Evolutionary conservation across 345 rosid genomes (phyloP).

Genomic region (Clausena lansium): DNA sequence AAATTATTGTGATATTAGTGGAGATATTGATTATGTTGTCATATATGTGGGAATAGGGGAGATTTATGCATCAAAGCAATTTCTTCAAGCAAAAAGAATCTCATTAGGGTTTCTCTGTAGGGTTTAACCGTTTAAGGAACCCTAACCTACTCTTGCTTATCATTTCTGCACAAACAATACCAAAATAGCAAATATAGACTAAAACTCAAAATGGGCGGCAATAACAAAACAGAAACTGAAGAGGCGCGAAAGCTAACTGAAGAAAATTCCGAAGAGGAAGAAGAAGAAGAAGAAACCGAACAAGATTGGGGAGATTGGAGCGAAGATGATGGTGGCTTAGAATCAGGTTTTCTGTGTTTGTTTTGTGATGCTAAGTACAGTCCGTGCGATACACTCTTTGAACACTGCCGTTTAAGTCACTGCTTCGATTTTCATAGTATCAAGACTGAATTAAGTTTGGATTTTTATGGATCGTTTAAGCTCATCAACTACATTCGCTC

Average conservation of each 20-base stretch:
- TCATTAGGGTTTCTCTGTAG: too few species aligned
- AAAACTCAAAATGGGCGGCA: conserved; percentile 10
- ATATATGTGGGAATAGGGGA: too few species aligned
- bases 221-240: background rate
- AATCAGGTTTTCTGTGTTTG: conserved; percentile 51
- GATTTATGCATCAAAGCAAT: too few species aligned
- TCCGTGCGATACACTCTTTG: conserved; percentile 53
- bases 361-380: conserved; percentile 58
- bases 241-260: conserved; percentile 6
- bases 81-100: too few species aligned
- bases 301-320: conserved; percentile 70
- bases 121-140: too few species aligned
- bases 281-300: conserved; percentile 27
- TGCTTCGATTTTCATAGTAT: conserved; percentile 55
- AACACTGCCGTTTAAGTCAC: conserved; percentile 57
- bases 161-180: too few species aligned
- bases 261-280: conserved; percentile 23
- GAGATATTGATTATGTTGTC: too few species aligned
- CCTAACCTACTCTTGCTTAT: too few species aligned
- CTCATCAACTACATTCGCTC: conserved; percentile 85
- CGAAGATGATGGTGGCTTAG: conserved; percentile 41
- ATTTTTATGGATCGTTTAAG: conserved; percentile 74
- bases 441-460: conserved; percentile 49
- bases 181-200: too few species aligned
- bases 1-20: too few species aligned